Evolutionary conservation across 1,284 basidiomycete species (phyloP).

Genomic region (Naganishia liquefaciens): DNA sequence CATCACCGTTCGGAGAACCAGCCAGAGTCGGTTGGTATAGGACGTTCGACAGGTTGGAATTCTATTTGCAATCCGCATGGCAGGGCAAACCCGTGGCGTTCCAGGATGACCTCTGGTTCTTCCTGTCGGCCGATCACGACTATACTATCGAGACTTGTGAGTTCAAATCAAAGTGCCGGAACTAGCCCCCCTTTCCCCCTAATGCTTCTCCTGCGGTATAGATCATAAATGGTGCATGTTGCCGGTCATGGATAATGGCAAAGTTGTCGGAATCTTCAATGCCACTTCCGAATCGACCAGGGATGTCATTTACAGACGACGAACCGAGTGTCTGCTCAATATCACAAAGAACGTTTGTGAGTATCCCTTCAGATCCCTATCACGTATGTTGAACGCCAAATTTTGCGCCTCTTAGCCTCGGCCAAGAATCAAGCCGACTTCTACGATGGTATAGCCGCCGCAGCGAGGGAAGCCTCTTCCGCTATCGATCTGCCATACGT

Average conservation of each 20-base stretch:
- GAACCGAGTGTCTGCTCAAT: constrained; percentile 22
- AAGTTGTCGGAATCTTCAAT: constrained; percentile 19
- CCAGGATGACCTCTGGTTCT: constrained; percentile 25
- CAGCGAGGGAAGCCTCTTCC: constrained; percentile 1
- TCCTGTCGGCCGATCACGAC: constrained; percentile 20
- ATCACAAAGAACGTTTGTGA: constrained; percentile 22
- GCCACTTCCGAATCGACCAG: constrained; percentile 3
- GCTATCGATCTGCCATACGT: constrained; percentile 25
- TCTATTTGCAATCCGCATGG: constrained; percentile 43
- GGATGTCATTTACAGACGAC: constrained; percentile 21
- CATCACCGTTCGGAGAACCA: constrained; percentile 18
- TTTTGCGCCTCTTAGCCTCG: neutral
- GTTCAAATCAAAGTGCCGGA: neutral
- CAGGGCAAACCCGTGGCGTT: constrained; percentile 19
- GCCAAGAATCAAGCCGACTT: constrained; percentile 28
- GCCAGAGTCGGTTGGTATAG: constrained; percentile 30
- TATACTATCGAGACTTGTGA: constrained; percentile 26
- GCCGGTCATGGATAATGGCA: constrained; percentile 27
- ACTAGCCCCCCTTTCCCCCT: neutral
- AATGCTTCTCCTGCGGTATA: neutral
- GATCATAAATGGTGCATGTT: constrained; percentile 25
- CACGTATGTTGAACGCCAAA: neutral
- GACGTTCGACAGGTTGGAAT: constrained; percentile 46
- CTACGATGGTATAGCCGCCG: constrained; percentile 14
- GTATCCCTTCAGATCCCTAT: neutral